Evolutionary conservation across 2,329 filamentous ascomycete genomes (phyloP), one percentile per base, ranked within the genome.

Genomic region (Fusarium subtropicale): DNA sequence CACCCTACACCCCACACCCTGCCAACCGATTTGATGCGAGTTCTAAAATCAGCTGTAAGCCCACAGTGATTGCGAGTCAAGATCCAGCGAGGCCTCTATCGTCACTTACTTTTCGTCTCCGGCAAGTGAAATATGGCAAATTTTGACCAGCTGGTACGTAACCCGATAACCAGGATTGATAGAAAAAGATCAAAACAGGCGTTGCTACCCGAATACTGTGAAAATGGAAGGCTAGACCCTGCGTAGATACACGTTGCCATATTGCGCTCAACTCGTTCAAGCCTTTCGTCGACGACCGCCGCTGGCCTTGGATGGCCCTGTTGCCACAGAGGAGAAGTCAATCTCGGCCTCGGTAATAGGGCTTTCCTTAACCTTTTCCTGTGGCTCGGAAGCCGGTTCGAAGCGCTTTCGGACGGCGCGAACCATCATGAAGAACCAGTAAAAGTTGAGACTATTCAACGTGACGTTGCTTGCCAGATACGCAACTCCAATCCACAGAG

Each of bases 361-460:
- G 50, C 67, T 53, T 56, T 68, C 56, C 69, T 74, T 36, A 77
- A 75, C 24, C 38, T 80, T 76, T 28, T 65, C 64, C 13, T 48
- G 71, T 10, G 75, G 71, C 68, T 80, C 76, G 15, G 52, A 55
- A 28, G 80, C 75, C 7, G 90, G 79, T 64, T 88, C 85, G 76
- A 96, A 96, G 28, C 92, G 86, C 82, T 92, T 94, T 63, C 89
- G 85, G 15, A 96, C 88, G 11, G 92, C 92, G 63, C 88, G 85
- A 66, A 97, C 89, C 93, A 97, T 97, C 86, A 93, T 93, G 75
- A 88, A 84, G 77, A 95, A 96, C 93, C 93, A 97, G 80, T 90
- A 92, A 75, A 92, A 89, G 80, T 97, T 97, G 54, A 97, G 82
- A 15, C 86, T 84, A 75, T 94, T 95, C 28, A 97, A 85, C 0